Percentiles rank a stretch among this genome's conserved stretches.
phyloP scores from a whole-genome alignment of 2,329 filamentous ascomycete genomes.

The Cladophialophora chaetospira region DNA sequence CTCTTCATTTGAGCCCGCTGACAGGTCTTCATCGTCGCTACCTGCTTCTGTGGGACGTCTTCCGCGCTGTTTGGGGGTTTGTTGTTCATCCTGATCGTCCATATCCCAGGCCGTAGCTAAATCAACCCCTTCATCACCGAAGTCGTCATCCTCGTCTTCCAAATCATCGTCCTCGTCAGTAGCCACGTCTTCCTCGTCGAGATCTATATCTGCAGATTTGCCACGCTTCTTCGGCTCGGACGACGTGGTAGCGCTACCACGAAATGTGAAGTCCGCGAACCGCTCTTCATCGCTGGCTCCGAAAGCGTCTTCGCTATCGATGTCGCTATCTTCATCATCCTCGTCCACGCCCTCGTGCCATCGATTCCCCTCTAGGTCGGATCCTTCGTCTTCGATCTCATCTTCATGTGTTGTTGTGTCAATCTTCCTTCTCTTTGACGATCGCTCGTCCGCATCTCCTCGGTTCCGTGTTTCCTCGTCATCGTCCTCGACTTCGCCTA shows the following conservation, averaged over 20 bases:
- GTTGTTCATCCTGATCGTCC: slow-evolving; percentile 53
- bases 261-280: slow-evolving; percentile 75
- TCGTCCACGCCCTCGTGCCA: slow-evolving; percentile 76
- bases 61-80: slow-evolving; percentile 37
- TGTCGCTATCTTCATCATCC: slow-evolving; percentile 67
- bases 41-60: slow-evolving; percentile 39
- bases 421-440: slow-evolving; percentile 38
- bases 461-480: slow-evolving; percentile 49
- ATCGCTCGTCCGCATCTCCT: slow-evolving; percentile 40
- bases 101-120: slow-evolving; percentile 63
- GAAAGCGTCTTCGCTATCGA: slow-evolving; percentile 80
- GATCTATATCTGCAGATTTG: slow-evolving; percentile 37
- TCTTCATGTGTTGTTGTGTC: slow-evolving; percentile 39
- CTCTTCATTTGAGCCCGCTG: slow-evolving; percentile 50
- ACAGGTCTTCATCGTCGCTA: slow-evolving; percentile 36
- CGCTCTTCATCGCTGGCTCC: slow-evolving; percentile 84
- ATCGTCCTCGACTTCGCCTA: slow-evolving; percentile 59
- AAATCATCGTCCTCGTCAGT: slow-evolving; percentile 41
- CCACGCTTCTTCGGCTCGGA: slow-evolving; percentile 27
- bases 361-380: slow-evolving; percentile 81
- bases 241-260: slow-evolving; percentile 50
- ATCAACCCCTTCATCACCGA: slow-evolving; percentile 65
- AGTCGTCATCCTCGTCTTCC: slow-evolving; percentile 45
- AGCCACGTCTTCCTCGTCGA: slow-evolving; percentile 53
- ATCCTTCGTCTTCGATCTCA: slow-evolving; percentile 59